Evolutionary conservation across 139 green algal species (phyloP), one percentile per base, ranked within the genome.

Genomic region (Chlorella ohadii): DNA sequence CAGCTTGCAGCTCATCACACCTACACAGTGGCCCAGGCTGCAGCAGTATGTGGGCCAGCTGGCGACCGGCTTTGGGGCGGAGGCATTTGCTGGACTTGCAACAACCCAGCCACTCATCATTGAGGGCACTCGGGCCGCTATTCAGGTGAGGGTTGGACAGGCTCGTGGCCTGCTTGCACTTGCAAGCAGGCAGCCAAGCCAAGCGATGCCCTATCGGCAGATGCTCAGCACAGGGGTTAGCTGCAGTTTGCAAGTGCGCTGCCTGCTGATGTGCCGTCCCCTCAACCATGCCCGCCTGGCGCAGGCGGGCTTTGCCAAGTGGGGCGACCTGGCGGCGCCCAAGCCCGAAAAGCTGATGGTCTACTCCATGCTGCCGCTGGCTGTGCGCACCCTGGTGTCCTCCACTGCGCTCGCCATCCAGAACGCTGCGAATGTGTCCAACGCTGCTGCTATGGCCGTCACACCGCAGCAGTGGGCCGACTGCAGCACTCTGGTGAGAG

Each of bases 21-120:
- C 11, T 6, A 0, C 34, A 11, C 63, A 79, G 44, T 87, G 67
- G 68, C 3, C 1, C 36, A 22, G 77, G 34, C 64, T 91, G 0
- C 38, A 91, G 83, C 55, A 57, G 44, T 91, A 91, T 70, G 71
- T 90, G 27, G 31, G 20, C 4, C 51, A 44, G 28, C 65, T 90
- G 19, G 13, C 71, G 20, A 13, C 12, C 51, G 15, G 51, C 34
- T 55, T 75, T 55, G 34, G 15, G 68, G 36, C 11, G 68, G 68
- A 75, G 36, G 19, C 15, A 22, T 59, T 59, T 59, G 44, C 44
- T 16, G 51, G 51, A 9, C 9, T 59, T 2, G 11, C 51, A 23
- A 9, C 19, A 13, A 13, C 15, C 11, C 51, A 59, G 51, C 44
- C 44, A 55, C 11, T 55, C 44, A 11, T 55, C 11, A 11, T 11